phyloP scores from a whole-genome alignment of 2,329 filamentous ascomycete genomes.

The Ophiostoma australiae region DNA sequence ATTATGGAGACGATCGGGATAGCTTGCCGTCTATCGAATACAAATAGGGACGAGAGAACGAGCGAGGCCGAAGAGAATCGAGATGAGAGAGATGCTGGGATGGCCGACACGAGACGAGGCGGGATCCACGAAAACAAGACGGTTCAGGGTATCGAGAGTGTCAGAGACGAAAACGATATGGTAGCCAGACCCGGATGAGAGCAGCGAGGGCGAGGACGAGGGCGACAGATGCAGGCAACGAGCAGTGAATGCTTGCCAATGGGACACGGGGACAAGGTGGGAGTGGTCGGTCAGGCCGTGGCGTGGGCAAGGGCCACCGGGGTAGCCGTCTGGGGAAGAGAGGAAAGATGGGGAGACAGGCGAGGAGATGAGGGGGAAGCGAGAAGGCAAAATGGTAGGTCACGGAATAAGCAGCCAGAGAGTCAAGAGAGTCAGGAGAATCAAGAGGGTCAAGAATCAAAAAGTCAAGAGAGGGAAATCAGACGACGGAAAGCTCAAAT shows the following conservation, averaged over 20 bases:
- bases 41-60: slow-evolving; percentile 5
- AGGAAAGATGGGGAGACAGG: background rate
- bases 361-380: no score
- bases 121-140: background rate
- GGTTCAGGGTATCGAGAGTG: background rate
- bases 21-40: slow-evolving; percentile 6
- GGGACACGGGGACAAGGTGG: background rate
- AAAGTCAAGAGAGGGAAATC: background rate
- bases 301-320: slow-evolving; percentile 9
- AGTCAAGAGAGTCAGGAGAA: background rate
- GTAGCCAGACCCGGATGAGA: background rate
- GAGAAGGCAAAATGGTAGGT: background rate
- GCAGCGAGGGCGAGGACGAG: background rate
- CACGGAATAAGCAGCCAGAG: background rate
- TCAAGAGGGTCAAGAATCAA: background rate
- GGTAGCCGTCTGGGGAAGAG: slow-evolving; percentile 8
- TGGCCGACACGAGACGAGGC: background rate
- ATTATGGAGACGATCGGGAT: background rate
- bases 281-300: slow-evolving; percentile 1
- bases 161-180: background rate
- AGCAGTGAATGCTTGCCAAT: background rate
- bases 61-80: slow-evolving; percentile 9
- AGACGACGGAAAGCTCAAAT: background rate
- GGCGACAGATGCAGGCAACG: background rate
- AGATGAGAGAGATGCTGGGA: background rate